Base-by-base conservation (phyloP, 208 protist species). In the Blastocrithidia nonstop region DNA sequence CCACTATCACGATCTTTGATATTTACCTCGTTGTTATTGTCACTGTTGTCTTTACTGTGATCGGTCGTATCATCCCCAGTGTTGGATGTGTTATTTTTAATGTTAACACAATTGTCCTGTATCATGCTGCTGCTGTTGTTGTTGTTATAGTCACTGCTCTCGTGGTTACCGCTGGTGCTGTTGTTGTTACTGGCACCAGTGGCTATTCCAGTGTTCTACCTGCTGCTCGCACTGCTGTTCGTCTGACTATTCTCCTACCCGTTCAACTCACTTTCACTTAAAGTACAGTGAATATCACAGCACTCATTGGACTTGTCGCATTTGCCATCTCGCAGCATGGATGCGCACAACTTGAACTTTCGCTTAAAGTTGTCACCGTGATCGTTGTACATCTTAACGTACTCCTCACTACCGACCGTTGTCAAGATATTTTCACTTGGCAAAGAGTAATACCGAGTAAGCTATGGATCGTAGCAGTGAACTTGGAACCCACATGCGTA, bases 321-420 rank as follows among this genome's bases (percentile, higher is more conserved):
- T 15, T 55, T 52, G 13, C 26, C 43, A 22, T 49, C 22, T 36
- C 51, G 25, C 21, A 55, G 32, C 19, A 36, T 44, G 13, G 25
- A 35, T n/a, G 57, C 43, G 56, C 66, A 81, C 2, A 89, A 37
- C 50, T 68, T 66, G 54, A 86, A 84, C 61, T 86, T 85, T 27
- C 50, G 52, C 54, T 86, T 85, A 56, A 82, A 90, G 46, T 86
- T 86, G 54, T 82, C 62, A 6, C 80, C 76, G 63, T 86, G 67
- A 27, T 86, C 73, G 48, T 90, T 90, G 58, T 72, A 79, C 69
- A 83, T 82, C 42, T 16, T 49, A 13, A 90, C 56, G 58, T 84
- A 90, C 17, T 80, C 56, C 15, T 39, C 35, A 41, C 75, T 86
- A 3, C 80, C 75, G 22, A 50, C 47, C 16, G 76, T 83, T 27